Percentiles rank a stretch among this genome's conserved stretches.
Conservation (phyloP, 2,329 filamentous ascomycete species). For the Coniochaeta sp. region DNA sequence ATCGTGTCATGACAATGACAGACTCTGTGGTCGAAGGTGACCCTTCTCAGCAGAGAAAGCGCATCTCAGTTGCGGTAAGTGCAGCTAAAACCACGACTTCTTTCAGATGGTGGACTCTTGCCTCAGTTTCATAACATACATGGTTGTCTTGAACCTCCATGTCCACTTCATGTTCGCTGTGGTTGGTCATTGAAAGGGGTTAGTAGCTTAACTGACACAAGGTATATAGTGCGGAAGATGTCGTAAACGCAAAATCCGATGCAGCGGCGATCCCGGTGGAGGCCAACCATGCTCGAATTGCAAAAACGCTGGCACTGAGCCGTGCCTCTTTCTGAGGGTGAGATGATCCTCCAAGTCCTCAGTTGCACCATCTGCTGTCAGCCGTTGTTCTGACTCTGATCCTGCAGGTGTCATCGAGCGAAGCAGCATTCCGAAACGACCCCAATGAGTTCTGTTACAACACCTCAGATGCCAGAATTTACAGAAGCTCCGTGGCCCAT, state of each 20-base stretch:
- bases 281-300: slow-evolving; percentile 80
- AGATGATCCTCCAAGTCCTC: slow-evolving; percentile 3
- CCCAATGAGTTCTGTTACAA: slow-evolving; percentile 25
- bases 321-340: slow-evolving; percentile 79
- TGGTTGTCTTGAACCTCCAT: not conserved
- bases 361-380: not conserved
- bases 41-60: slow-evolving; percentile 41
- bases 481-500: slow-evolving; percentile 11
- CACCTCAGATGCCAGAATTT: slow-evolving; percentile 20
- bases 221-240: slow-evolving; percentile 75
- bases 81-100: not conserved
- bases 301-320: slow-evolving; percentile 60
- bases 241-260: slow-evolving; percentile 89
- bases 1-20: slow-evolving; percentile 28
- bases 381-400: not conserved
- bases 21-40: slow-evolving; percentile 34
- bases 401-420: slow-evolving; percentile 29
- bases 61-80: slow-evolving; percentile 53
- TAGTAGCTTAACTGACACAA: slow-evolving; percentile 4
- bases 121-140: not conserved
- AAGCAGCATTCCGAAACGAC: slow-evolving; percentile 25
- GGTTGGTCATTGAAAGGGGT: not conserved
- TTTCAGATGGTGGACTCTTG: not conserved
- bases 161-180: not conserved
- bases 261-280: slow-evolving; percentile 75